These are phyloP conservation scores for Trichoderma cornu-damae DNA, from an alignment of 2,329 filamentous ascomycete genomes.

Conservation along the genomic window DNA sequence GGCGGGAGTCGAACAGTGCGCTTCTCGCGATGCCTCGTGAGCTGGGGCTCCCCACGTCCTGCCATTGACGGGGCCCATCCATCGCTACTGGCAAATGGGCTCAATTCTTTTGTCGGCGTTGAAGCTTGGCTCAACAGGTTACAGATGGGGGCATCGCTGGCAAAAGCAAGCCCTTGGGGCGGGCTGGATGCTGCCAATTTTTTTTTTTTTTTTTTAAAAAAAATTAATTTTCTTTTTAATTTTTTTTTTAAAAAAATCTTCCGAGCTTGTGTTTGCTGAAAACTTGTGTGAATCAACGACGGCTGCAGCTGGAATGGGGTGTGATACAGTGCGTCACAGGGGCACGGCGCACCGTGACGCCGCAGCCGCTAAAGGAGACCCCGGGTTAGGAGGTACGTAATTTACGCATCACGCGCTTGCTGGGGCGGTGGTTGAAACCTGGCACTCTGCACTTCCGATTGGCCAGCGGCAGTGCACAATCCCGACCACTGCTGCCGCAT, in stretches of 20 bases:
- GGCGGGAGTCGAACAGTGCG: neutral
- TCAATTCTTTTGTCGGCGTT: neutral
- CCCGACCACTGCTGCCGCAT: neutral
- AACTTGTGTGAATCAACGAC: constrained; percentile 1
- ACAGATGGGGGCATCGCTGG: too few relatives aligned
- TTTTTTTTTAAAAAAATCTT: too few relatives aligned
- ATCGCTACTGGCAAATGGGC: neutral
- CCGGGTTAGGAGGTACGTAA: constrained; percentile 17
- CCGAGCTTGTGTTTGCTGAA: neutral
- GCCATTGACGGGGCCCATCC: neutral
- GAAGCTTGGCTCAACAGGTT: neutral
- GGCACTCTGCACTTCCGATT: constrained; percentile 11
- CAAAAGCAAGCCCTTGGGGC: too few relatives aligned
- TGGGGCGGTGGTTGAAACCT: constrained; percentile 7
- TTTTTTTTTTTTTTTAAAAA: too few relatives aligned
- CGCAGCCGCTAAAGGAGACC: constrained; percentile 6
- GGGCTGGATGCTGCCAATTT: too few relatives aligned
- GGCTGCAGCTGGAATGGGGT: neutral
- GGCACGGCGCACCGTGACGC: neutral
- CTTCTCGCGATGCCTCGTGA: constrained; percentile 2
- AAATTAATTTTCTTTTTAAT: too few relatives aligned
- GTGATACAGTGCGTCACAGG: neutral
- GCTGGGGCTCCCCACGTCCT: neutral
- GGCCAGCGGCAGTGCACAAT: neutral
- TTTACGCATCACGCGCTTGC: constrained; percentile 19